phyloP scores from a whole-genome alignment of 140 eudicot genomes.

The Oenanthe javanica region DNA sequence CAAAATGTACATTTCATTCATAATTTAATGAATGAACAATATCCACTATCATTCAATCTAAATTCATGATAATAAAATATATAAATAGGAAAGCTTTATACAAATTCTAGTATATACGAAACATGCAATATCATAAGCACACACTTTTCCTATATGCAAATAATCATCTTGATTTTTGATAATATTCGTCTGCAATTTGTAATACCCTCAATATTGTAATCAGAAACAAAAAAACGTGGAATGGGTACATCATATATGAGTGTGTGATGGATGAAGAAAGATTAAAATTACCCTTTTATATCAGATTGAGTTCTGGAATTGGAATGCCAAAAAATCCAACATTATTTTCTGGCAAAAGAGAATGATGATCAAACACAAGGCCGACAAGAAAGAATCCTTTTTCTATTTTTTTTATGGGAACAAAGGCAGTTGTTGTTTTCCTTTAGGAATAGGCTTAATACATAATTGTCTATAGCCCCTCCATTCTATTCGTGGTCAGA shows the following conservation, averaged over 20 bases:
- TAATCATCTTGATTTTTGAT: neutral
- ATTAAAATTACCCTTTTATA: neutral
- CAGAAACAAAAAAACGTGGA: neutral
- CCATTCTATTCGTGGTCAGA: neutral
- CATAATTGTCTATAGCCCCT: neutral
- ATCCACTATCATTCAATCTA: neutral
- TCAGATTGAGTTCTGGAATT: neutral
- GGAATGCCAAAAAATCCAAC: neutral
- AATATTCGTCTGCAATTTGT: neutral
- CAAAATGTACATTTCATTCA: neutral
- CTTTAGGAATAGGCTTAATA: too few relatives aligned
- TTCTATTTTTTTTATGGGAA: neutral
- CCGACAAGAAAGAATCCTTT: neutral
- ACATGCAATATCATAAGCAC: neutral
- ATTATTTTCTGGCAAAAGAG: neutral
- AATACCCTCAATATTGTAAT: neutral
- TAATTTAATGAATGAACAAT: neutral
- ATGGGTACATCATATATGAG: neutral
- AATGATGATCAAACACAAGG: constrained; percentile 1
- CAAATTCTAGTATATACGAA: neutral
- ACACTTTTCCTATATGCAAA: neutral
- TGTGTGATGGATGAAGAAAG: neutral
- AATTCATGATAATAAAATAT: neutral
- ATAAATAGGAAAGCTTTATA: neutral
- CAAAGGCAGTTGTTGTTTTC: neutral